These are phyloP conservation scores for Blastobotrys persicus DNA, from an alignment of 1,139 yeast genomes.

Conservation along the genomic window DNA sequence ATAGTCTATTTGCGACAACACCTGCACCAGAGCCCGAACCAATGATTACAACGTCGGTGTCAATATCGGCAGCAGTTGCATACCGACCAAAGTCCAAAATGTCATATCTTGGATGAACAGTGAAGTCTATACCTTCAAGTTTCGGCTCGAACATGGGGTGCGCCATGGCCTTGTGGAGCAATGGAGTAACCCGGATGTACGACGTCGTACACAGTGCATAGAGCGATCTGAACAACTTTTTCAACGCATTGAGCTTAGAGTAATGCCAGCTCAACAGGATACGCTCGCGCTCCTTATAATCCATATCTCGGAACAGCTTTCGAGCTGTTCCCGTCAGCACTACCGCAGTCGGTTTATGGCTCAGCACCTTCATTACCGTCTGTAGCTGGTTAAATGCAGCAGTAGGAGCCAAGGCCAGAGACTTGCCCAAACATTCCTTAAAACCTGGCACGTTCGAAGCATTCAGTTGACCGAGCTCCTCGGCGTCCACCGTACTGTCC, in stretches of 20 bases:
- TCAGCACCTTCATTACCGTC: constrained; percentile 24
- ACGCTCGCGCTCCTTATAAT: constrained; percentile 19
- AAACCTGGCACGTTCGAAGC: constrained; percentile 32
- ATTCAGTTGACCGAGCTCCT: constrained; percentile 22
- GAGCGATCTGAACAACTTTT: constrained; percentile 26
- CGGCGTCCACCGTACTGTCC: constrained; percentile 15
- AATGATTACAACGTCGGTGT: constrained; percentile 46
- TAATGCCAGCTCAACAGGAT: constrained; percentile 25
- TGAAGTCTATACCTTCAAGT: constrained; percentile 12
- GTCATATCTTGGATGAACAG: constrained; percentile 14
- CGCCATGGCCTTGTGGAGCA: constrained; percentile 24
- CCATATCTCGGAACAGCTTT: constrained; percentile 30
- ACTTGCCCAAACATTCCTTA: constrained; percentile 11
- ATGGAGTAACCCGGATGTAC: constrained; percentile 21
- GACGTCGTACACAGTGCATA: constrained; percentile 17
- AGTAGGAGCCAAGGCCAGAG: constrained; percentile 16
- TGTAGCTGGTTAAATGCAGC: constrained; percentile 19
- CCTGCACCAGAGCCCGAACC: constrained; percentile 64
- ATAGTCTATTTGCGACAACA: constrained; percentile 52
- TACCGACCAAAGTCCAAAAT: constrained; percentile 23
- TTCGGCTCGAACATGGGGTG: constrained; percentile 27
- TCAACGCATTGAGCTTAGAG: constrained; percentile 24
- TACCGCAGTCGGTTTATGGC: constrained; percentile 27
- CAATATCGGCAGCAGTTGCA: constrained; percentile 22
- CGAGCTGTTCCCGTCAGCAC: constrained; percentile 27